Evolutionary conservation across 805 yeast species (phyloP), one percentile per base, ranked within the genome.

Genomic region (Monosporozyma aerobia): DNA sequence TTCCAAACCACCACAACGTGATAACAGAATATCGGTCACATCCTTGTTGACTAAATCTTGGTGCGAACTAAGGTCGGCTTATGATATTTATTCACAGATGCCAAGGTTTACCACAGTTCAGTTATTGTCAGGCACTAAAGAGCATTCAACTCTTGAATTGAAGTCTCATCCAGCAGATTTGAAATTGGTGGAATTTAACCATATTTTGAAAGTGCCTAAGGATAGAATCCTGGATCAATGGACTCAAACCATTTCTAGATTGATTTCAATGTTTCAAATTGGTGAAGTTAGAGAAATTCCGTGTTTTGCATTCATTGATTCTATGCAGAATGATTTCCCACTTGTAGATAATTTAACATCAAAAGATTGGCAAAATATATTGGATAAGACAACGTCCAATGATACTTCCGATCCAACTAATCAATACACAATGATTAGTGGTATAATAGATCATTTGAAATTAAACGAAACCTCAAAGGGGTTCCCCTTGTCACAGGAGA

Each of bases 41-140:
- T 77, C 74, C 51, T 63, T 86, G 8, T 65, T 83, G 10, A 78
- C 84, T 0, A 72, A 77, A 33, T 66, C 74, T 14, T 85, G 89
- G 87, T 86, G 94, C 70, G 92, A 86, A 64, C 67, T 85, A 47
- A 69, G 80, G 43, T 73, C 70, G 19, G 73, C 76, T 54, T 85
- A 80, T 61, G 73, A 74, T 25, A 61, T 80, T 0, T 85, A 77
- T 57, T 69, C 82, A 0, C 73, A 74, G 22, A 68, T 75, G 5
- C 67, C 64, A 2, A 59, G 59, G 2, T 63, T 58, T 33, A 65
- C 65, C 23, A 76, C 76, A 4, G 57, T 55, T 2, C 73, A 76
- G 2, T 75, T 83, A 73, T 52, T 53, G 2, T 56, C 68, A 11
- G 92, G 92, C 0, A 61, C 67, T 5, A 59, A 58, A 32, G 69